Evolutionary conservation across 1,284 basidiomycete species (phyloP).

Genomic region (Cryptococcus jaspeensis): DNA sequence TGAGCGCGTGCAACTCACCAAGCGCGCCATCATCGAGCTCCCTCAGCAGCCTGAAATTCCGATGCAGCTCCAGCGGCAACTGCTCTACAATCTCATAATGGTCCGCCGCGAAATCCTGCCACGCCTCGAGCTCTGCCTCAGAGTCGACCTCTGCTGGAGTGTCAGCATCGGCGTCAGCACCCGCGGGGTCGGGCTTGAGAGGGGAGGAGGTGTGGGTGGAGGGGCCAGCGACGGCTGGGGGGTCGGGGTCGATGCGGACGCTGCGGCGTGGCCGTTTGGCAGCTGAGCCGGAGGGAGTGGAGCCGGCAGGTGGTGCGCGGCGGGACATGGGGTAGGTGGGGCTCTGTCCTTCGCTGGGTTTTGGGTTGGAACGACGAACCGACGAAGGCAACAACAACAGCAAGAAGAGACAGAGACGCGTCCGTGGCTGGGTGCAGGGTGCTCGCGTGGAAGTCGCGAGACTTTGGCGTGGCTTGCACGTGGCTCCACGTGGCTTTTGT

Average conservation of each 20-base stretch:
- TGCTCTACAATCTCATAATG: conserved; percentile 83
- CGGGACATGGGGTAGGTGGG: no score
- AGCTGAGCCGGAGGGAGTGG: neutral
- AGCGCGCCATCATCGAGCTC: conserved; percentile 75
- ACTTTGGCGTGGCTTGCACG: no score
- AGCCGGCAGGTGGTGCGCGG: neutral
- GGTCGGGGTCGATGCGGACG: neutral
- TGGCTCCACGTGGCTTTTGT: no score
- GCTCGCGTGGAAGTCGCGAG: no score
- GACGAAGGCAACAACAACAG: no score
- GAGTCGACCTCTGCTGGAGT: conserved; percentile 15
- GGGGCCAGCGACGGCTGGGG: neutral
- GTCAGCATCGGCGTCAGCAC: conserved; percentile 5
- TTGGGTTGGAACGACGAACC: no score
- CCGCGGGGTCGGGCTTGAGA: neutral
- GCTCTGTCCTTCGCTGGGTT: no score
- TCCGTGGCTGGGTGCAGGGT: no score
- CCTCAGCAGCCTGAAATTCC: conserved; percentile 73
- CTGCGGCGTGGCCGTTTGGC: conserved; percentile 3
- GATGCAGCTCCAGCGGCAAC: conserved; percentile 75
- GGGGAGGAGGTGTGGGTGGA: neutral
- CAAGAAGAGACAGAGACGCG: no score
- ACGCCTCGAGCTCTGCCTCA: conserved; percentile 56
- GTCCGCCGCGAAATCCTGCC: conserved; percentile 74
- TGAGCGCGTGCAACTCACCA: conserved; percentile 52